A percentile compares a stretch with the other conserved stretches of the same genome.
Evolutionary conservation across 306 rosid genomes (phyloP).

Genomic region (Pyrus bretschneideri): DNA sequence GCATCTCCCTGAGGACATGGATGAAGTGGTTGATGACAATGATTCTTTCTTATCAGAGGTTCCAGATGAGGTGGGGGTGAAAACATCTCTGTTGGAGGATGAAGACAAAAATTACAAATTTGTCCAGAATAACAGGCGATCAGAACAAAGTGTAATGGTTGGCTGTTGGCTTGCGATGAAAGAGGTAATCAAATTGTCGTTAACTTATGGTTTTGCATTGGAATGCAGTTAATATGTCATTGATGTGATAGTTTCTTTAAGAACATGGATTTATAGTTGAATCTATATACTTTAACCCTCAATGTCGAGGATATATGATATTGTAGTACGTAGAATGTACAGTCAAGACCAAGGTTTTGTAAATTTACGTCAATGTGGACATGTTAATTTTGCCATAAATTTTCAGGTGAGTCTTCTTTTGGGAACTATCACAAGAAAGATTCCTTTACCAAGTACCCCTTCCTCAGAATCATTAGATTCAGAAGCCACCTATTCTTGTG

Average conservation of each 20-base stretch:
- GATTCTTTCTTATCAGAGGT: constrained; percentile 56
- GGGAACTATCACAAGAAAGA: constrained; percentile 85
- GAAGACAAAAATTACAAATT: constrained; percentile 39
- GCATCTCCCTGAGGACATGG: constrained; percentile 89
- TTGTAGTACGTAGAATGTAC: neutral
- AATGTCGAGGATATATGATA: neutral
- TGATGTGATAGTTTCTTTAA: neutral
- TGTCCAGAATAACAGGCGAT: constrained; percentile 41
- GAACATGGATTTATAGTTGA: neutral
- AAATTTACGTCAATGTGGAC: neutral
- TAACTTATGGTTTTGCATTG: neutral
- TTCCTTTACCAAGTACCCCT: constrained; percentile 61
- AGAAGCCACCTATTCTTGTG: constrained; percentile 31
- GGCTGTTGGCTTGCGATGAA: constrained; percentile 99
- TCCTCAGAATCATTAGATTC: constrained; percentile 34
- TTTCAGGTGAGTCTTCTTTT: constrained; percentile 93
- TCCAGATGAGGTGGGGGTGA: constrained; percentile 39
- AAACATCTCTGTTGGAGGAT: constrained; percentile 31
- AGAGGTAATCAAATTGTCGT: constrained; percentile 55
- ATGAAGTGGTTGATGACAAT: constrained; percentile 60
- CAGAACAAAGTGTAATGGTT: constrained; percentile 93
- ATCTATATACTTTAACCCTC: neutral
- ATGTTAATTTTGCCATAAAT: constrained; percentile 12
- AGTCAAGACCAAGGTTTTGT: neutral
- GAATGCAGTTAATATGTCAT: constrained; percentile 6